These are phyloP conservation scores for Phaseolus lunatus DNA, from an alignment of 306 rosid genomes.

Conservation along the genomic window DNA sequence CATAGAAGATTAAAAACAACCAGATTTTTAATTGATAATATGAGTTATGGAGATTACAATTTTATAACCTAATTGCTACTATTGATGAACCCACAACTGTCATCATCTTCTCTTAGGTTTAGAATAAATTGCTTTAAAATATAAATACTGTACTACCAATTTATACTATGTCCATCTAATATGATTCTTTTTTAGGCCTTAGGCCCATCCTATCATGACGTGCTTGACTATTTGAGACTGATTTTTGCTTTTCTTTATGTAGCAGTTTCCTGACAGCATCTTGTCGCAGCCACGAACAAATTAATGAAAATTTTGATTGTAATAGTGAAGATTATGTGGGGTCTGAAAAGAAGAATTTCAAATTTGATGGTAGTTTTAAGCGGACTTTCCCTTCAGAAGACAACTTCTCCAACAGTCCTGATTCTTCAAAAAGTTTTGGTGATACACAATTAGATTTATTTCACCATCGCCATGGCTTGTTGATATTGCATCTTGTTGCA, in stretches of 20 bases:
- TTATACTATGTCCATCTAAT: too few species aligned
- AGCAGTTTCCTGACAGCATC: slow-evolving; percentile 88
- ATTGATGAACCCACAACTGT: too few species aligned
- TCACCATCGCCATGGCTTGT: slow-evolving; percentile 88
- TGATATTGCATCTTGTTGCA: slow-evolving; percentile 81
- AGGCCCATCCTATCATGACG: background rate
- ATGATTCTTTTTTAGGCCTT: background rate
- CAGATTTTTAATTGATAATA: too few species aligned
- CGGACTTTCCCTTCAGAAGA: slow-evolving; percentile 62
- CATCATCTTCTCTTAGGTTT: background rate
- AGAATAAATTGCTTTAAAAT: too few species aligned
- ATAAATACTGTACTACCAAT: too few species aligned
- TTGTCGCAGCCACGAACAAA: slow-evolving; percentile 69
- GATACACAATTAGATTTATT: slow-evolving; percentile 88
- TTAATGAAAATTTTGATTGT: slow-evolving; percentile 54
- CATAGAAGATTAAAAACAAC: too few species aligned
- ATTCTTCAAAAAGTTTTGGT: slow-evolving; percentile 72
- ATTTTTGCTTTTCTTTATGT: slow-evolving; percentile 55
- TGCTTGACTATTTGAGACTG: slow-evolving; percentile 42
- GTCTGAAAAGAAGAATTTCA: slow-evolving; percentile 55
- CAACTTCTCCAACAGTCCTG: slow-evolving; percentile 62
- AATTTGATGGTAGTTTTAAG: slow-evolving; percentile 60
- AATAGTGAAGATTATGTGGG: slow-evolving; percentile 51
- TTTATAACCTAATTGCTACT: too few species aligned
- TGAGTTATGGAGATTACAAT: too few species aligned